Evolutionary conservation across 1,284 basidiomycete species (phyloP).

Genomic region (Naganishia sp.): DNA sequence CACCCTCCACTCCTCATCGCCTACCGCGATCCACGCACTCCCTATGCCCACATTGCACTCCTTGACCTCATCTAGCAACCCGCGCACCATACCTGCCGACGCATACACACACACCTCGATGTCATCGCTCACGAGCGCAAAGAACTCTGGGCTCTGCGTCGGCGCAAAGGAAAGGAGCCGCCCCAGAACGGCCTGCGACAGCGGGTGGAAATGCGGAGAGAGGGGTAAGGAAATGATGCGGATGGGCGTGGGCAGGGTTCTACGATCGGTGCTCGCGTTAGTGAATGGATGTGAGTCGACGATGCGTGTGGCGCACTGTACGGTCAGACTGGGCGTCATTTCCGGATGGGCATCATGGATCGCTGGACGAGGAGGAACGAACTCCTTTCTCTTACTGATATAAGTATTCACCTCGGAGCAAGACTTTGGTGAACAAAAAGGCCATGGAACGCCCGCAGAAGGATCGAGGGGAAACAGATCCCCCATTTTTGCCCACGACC

Average conservation of each 20-base stretch:
- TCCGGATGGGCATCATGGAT: background rate
- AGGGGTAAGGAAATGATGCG: conserved; percentile 7
- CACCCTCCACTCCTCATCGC: conserved; percentile 22
- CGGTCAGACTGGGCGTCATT: conserved; percentile 8
- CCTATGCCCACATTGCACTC: background rate
- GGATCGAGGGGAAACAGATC: too few species aligned
- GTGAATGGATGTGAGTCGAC: background rate
- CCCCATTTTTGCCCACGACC: background rate
- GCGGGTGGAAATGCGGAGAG: conserved; percentile 4
- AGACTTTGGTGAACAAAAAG: background rate
- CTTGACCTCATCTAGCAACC: background rate
- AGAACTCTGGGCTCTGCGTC: conserved; percentile 18
- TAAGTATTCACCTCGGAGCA: background rate
- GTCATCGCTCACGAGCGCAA: conserved; percentile 15
- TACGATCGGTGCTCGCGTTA: background rate
- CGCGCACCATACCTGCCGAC: background rate
- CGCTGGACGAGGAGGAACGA: too few species aligned
- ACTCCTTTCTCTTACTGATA: background rate
- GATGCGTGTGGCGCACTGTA: conserved; percentile 2
- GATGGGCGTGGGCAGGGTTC: conserved; percentile 15
- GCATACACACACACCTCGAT: conserved; percentile 14
- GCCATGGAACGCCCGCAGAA: background rate
- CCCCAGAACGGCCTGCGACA: conserved; percentile 7
- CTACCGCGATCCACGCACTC: conserved; percentile 15
- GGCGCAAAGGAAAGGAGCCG: conserved; percentile 9